Percentiles rank a stretch among this genome's conserved stretches.
phyloP scores from a whole-genome alignment of 1,284 basidiomycete species.

The Fomitopsis schrenkii region DNA sequence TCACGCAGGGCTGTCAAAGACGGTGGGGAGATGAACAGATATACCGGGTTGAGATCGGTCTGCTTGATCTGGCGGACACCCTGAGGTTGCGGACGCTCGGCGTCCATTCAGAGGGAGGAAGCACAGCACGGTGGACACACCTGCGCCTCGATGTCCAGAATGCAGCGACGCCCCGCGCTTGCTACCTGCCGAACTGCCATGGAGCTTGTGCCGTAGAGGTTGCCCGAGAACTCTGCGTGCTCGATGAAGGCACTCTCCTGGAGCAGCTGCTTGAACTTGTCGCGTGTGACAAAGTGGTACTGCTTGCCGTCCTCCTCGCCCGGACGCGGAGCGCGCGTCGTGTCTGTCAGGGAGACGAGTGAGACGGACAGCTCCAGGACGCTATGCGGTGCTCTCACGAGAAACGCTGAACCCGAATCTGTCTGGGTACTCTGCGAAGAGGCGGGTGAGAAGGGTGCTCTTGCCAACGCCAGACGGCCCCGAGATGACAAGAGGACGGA shows the following conservation, averaged over 20 bases:
- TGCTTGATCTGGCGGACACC: conserved; percentile 81
- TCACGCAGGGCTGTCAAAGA: conserved; percentile 60
- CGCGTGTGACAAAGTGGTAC: conserved; percentile 69
- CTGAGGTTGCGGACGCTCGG: conserved; percentile 36
- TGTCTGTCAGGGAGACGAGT: conserved; percentile 56
- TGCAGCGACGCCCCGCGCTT: conserved; percentile 68
- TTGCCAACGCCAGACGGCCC: conserved; percentile 94
- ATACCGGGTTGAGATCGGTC: conserved; percentile 79
- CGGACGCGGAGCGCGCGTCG: conserved; percentile 81
- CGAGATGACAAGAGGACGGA: conserved; percentile 69
- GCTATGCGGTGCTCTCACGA: conserved; percentile 49
- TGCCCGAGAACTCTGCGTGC: conserved; percentile 84
- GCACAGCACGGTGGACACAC: conserved; percentile 37
- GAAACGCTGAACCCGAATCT: conserved; percentile 94
- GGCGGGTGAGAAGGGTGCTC: conserved; percentile 83
- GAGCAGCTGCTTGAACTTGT: conserved; percentile 63
- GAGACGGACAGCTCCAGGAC: background rate
- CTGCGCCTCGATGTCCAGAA: conserved; percentile 97
- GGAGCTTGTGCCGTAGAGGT: conserved; percentile 91
- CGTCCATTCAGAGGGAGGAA: conserved; percentile 10
- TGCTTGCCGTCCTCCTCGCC: conserved; percentile 83
- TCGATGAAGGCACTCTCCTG: conserved; percentile 67
- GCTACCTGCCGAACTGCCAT: conserved; percentile 59
- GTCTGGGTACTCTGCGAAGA: conserved; percentile 82
- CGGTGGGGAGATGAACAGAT: conserved; percentile 93